Percentiles rank a stretch among this genome's conserved stretches.
These are phyloP conservation scores for Cladophialophora bantiana DNA, from an alignment of 2,329 filamentous ascomycete species.

Conservation along the genomic window DNA sequence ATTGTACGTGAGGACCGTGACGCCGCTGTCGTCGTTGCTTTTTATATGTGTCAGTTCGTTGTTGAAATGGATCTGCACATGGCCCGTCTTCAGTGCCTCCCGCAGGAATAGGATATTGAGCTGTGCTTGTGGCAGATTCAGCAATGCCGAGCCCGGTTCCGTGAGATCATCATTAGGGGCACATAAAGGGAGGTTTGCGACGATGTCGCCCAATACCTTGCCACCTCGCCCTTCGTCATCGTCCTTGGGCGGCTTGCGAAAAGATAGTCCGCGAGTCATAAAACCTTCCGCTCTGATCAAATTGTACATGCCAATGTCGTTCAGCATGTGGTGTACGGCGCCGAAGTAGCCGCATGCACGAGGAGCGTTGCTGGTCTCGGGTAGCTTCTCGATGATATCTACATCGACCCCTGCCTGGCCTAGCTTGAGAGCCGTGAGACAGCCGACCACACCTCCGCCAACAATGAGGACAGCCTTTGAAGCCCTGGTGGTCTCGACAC, in stretches of 20 bases:
- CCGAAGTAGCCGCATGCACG: slow-evolving; percentile 29
- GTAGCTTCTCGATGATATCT: slow-evolving; percentile 43
- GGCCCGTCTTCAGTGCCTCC: slow-evolving; percentile 26
- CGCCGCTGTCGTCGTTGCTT: slow-evolving; percentile 18
- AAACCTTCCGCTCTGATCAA: slow-evolving; percentile 29
- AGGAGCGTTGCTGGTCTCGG: slow-evolving; percentile 20
- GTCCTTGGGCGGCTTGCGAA: slow-evolving; percentile 22
- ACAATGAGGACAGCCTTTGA: slow-evolving; percentile 36
- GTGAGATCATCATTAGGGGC: slow-evolving; percentile 19
- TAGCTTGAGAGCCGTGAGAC: slow-evolving; percentile 51
- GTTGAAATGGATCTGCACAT: slow-evolving; percentile 27
- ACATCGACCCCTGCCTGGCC: slow-evolving; percentile 45
- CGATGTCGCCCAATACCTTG: slow-evolving; percentile 23
- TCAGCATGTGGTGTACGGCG: slow-evolving; percentile 14
- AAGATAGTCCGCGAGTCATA: slow-evolving; percentile 26
- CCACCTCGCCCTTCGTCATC: slow-evolving; percentile 22
- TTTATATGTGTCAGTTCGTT: slow-evolving; percentile 20
- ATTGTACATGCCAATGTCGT: slow-evolving; percentile 25
- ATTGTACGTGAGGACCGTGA: slow-evolving; percentile 9
- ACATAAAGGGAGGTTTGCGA: slow-evolving; percentile 17
- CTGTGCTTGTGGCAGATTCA: slow-evolving; percentile 27
- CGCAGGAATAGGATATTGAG: slow-evolving; percentile 25
- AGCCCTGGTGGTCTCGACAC: neutral
- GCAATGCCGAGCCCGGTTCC: slow-evolving; percentile 13
- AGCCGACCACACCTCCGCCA: slow-evolving; percentile 52